Conservation (phyloP, 495 filamentous ascomycete genomes). For the Lasiosphaeria ovina region DNA sequence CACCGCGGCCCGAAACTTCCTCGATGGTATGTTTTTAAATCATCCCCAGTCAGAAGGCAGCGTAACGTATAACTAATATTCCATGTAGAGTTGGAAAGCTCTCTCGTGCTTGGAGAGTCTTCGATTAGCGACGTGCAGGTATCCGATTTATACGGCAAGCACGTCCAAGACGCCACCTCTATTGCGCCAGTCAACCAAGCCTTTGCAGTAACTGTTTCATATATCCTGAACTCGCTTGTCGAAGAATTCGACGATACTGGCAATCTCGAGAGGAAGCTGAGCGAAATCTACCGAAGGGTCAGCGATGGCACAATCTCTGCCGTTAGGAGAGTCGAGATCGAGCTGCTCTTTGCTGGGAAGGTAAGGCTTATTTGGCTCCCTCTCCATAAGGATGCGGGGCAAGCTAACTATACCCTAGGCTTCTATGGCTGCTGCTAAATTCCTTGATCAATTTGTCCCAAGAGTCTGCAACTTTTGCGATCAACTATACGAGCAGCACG, state of each 20-base stretch:
- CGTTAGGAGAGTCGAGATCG: slow-evolving; percentile 43
- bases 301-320: slow-evolving; percentile 33
- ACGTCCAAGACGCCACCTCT: slow-evolving; percentile 27
- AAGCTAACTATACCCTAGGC: slow-evolving; percentile 30
- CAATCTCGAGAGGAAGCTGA: slow-evolving; percentile 25
- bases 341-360: slow-evolving; percentile 45
- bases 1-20: slow-evolving; percentile 40
- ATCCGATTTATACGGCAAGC: slow-evolving; percentile 36
- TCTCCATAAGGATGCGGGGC: too few relatives aligned
- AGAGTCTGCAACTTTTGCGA: slow-evolving; percentile 36
- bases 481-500: slow-evolving; percentile 37
- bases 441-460: slow-evolving; percentile 35
- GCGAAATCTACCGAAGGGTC: slow-evolving; percentile 27
- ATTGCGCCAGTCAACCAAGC: slow-evolving; percentile 18
- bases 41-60: background rate
- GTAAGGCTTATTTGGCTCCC: slow-evolving; percentile 22
- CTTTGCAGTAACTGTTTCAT: slow-evolving; percentile 29
- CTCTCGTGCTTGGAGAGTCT: slow-evolving; percentile 29
- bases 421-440: slow-evolving; percentile 28
- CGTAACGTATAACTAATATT: background rate
- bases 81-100: slow-evolving; percentile 41
- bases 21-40: slow-evolving; percentile 40
- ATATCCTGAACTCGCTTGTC: slow-evolving; percentile 31
- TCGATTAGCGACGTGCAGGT: slow-evolving; percentile 27
- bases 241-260: slow-evolving; percentile 23